Base-by-base conservation (phyloP, 768 basidiomycete genomes). In the Scleroderma bovista region DNA sequence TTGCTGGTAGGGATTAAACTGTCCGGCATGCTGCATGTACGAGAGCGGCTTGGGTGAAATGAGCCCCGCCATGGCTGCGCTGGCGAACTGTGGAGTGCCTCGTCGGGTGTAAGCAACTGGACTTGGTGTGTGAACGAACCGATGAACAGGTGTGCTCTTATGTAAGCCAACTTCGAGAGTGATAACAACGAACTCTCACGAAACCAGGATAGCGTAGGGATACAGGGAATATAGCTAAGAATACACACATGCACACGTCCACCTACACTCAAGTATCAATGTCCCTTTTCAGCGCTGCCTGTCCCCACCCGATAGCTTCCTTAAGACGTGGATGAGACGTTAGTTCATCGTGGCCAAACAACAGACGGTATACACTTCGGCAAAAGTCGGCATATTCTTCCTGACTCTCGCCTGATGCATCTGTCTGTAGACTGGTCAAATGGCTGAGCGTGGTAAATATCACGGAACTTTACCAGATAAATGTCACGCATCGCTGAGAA, bases 11-110 rank as follows among this genome's bases (percentile, higher is more conserved):
- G 76, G 73, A 60, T 80, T 78, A 61, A 83, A 84, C 50, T 76
- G 75, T 26, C 73, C 64, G 51, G 74, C 75, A 51, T 83, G 80
- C 60, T 86, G 83, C 58, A 84, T 73, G 69, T 84, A 80, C 3
- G 79, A 78, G 46, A 81, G 68, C 46, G 80, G 80, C 60, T 76
- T 80, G 43, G 80, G 80, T 57, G 80, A 82, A 52, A 82, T 69
- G 57, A 81, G 76, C 63, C 80, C 78, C 70, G 80, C 78, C 80
- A 82, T 82, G 53, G 56, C 59, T 55, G 43, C 49, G 37, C 50
- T 48, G 54, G 38, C 33, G 32, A 51, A 55, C n/a, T 22, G n/a
- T 23, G n/a, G 24, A 29, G 24, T 5, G 24, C 17, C 24, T 29
- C 24, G 41, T 43, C 41, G n/a, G 41, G 15, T 9, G 24, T 20